Base-by-base conservation (phyloP, 2,329 filamentous ascomycete genomes). In the Bipolaris cookei region DNA sequence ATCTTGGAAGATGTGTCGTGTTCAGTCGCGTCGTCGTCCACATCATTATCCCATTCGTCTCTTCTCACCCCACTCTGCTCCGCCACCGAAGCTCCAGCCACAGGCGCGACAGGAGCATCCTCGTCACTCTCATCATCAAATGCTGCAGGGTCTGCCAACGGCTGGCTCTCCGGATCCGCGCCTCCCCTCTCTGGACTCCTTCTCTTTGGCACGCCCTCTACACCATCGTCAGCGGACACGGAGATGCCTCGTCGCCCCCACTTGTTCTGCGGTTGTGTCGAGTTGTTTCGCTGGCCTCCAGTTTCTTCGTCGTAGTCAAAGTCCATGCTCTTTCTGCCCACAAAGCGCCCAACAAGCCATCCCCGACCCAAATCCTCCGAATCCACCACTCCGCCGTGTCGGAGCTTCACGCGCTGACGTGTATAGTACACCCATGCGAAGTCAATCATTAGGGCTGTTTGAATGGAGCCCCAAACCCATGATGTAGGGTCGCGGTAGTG, bases 381-480 rank as follows among this genome's bases (percentile, higher is more conserved):
- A 72, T 98, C 94, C 13, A 98, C 91, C 16, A 97, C 83, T 6
- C 92, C 91, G 42, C 94, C 94, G 64, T 87, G 88, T 60, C 94
- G 86, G 14, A 98, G 87, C 87, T 97, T 97, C 71, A 98, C 92
- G 55, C 93, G 87, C 80, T 97, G 94, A 62, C 94, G 86, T 10
- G 90, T 90, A 80, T 91, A 97, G 82, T 98, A 98, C 1, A 98
- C 92, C 92, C 93, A 97, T 34, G 92, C 92, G 74, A 98, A 98
- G 78, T 98, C 94, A 66, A 93, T 75, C 77, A 97, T 97, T 41
- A 97, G 86, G 1, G 90, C 88, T 0, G 92, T 97, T 79, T 98
- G 94, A 23, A 98, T 82, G 58, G 96, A 80, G 54, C 94, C 94
- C 70, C 96, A 97, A 59, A 96, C 85, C 72, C 95, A 86, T 6